These are phyloP conservation scores for Hypholoma sublateritium DNA, from an alignment of 768 basidiomycete species.

Conservation along the genomic window DNA sequence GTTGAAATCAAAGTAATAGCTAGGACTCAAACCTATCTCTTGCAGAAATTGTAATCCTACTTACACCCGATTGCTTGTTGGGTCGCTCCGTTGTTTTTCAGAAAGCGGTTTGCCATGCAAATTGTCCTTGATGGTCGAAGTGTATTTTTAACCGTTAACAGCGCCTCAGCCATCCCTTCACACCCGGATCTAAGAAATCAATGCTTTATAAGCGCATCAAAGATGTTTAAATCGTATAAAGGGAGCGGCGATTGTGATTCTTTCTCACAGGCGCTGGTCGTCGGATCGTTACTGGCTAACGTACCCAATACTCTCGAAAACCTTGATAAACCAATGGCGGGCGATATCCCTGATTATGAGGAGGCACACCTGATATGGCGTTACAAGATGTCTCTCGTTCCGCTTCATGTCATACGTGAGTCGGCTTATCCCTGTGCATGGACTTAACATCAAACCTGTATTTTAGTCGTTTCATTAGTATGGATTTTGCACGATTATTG, in stretches of 20 bases:
- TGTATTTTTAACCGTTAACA: no score
- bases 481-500: constrained; percentile 27
- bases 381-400: constrained; percentile 18
- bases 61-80: no score
- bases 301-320: neutral
- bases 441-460: neutral
- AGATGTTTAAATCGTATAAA: neutral
- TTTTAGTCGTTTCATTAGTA: constrained; percentile 20
- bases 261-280: constrained; percentile 6
- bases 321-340: neutral
- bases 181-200: no score
- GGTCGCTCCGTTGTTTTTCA: no score
- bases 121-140: no score
- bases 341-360: no score
- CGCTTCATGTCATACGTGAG: constrained; percentile 23
- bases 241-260: neutral
- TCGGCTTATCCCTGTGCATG: neutral
- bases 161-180: no score
- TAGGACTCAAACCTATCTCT: no score
- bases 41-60: no score
- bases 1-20: no score
- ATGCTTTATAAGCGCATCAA: neutral
- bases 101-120: no score
- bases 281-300: constrained; percentile 3
- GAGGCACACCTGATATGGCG: constrained; percentile 12